phyloP scores from a whole-genome alignment of 139 green algal genomes.

The Tetraselmis striata region DNA sequence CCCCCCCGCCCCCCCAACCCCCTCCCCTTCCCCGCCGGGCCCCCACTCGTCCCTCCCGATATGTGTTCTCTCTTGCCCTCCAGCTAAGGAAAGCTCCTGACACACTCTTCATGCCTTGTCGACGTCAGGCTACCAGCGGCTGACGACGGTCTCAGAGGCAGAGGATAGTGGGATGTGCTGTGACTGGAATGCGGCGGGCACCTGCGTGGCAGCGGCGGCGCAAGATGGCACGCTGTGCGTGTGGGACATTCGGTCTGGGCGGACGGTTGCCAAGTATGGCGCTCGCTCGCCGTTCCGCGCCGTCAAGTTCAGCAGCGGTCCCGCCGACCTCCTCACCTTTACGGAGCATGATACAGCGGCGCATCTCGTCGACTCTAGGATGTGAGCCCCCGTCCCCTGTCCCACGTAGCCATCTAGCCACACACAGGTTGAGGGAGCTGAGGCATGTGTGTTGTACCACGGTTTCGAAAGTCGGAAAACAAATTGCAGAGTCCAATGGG shows the following conservation, averaged over 20 bases:
- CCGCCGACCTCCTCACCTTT: slow-evolving; percentile 46
- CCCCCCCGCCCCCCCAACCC: too few relatives aligned
- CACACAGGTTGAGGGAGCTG: too few relatives aligned
- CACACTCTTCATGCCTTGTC: neutral
- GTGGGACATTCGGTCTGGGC: slow-evolving; percentile 39
- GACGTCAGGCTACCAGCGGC: slow-evolving; percentile 24
- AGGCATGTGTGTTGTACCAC: too few relatives aligned
- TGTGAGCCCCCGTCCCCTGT: too few relatives aligned
- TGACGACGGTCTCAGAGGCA: slow-evolving; percentile 32
- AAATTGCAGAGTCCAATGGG: too few relatives aligned
- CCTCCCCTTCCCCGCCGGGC: too few relatives aligned
- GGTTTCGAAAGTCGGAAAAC: too few relatives aligned
- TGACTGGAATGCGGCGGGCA: slow-evolving; percentile 41
- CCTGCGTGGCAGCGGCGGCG: slow-evolving; percentile 34
- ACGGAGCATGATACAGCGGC: slow-evolving; percentile 31
- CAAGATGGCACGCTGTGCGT: slow-evolving; percentile 44
- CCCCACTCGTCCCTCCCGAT: slow-evolving; percentile 12
- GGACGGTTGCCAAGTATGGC: slow-evolving; percentile 15
- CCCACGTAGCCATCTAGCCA: too few relatives aligned
- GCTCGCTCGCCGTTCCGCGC: slow-evolving; percentile 21
- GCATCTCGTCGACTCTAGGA: slow-evolving; percentile 30
- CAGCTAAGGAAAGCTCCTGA: neutral
- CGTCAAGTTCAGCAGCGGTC: slow-evolving; percentile 39
- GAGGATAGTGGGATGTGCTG: slow-evolving; percentile 66
- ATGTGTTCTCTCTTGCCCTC: neutral